A percentile compares a stretch with the other conserved stretches of the same genome.
Evolutionary conservation across 352 stramenopile genomes (phyloP).

Genomic region (Peronospora belbahrii): DNA sequence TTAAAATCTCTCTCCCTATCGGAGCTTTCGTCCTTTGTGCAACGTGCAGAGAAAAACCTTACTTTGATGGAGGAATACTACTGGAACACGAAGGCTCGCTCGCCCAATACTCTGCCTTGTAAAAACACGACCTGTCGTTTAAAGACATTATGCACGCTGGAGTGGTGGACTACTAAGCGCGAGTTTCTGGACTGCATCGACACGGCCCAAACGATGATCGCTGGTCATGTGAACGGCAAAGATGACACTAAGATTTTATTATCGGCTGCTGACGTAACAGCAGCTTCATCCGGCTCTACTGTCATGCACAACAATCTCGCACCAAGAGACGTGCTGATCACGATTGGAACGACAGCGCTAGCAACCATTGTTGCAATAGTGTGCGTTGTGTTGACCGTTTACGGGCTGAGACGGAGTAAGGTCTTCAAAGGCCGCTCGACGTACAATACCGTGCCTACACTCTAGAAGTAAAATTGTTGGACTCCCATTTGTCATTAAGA

Average conservation of each 20-base stretch:
- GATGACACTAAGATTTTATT: not conserved
- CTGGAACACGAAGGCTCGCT: slow-evolving; percentile 80
- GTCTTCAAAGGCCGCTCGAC: slow-evolving; percentile 32
- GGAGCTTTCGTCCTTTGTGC: slow-evolving; percentile 38
- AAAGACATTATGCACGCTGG: slow-evolving; percentile 67
- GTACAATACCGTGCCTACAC: slow-evolving; percentile 44
- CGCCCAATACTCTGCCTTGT: slow-evolving; percentile 40
- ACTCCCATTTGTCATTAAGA: slow-evolving; percentile 2
- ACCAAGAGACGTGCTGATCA: slow-evolving; percentile 29
- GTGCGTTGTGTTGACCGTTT: slow-evolving; percentile 29
- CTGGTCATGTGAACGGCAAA: not conserved
- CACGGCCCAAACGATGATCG: slow-evolving; percentile 11
- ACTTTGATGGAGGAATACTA: slow-evolving; percentile 66
- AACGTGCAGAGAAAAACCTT: slow-evolving; percentile 39
- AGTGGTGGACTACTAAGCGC: slow-evolving; percentile 74
- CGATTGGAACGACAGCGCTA: slow-evolving; percentile 42
- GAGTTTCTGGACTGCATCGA: slow-evolving; percentile 65
- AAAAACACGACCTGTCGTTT: slow-evolving; percentile 37
- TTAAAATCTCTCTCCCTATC: slow-evolving; percentile 39
- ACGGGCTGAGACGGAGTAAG: slow-evolving; percentile 28
- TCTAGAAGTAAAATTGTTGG: not conserved
- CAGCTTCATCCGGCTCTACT: slow-evolving; percentile 7
- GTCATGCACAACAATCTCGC: slow-evolving; percentile 3
- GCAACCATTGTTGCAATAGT: slow-evolving; percentile 28
- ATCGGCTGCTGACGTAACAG: not conserved